Evolutionary conservation across 352 stramenopile genomes (phyloP), one percentile per base, ranked within the genome.

Genomic region (Phytophthora aleatoria): DNA sequence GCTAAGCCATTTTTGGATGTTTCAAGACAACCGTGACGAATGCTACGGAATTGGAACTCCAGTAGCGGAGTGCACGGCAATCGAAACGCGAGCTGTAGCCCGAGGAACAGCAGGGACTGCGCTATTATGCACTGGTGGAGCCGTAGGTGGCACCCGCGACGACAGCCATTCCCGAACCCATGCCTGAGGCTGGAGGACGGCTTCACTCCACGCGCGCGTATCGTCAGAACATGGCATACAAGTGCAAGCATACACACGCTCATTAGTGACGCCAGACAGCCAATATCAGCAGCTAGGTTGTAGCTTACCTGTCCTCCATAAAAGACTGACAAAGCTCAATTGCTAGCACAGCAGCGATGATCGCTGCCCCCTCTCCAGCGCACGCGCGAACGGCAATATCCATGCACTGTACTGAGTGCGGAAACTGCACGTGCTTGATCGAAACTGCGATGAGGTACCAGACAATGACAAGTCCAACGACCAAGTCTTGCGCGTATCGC

Each of bases 401-500:
- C 28, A 73, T 74, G 41, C 71, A 87, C 26, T 74, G 31, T 7
- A 89, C 45, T 20, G 80, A 67, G 5, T 47, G 42, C 7, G 79
- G 74, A 33, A 92, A 56, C 16, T 67, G 42, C 13, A 87, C 76
- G 66, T 80, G 73, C 57, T 87, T 89, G 57, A 69, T 67, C 24
- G 77, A 80, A 27, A 94, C 77, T n/a, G 71, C 63, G 49, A 89
- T 52, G 24, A 94, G 74, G 50, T 88, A 94, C 85, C 85, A 92
- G 50, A 91, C 68, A 49, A 76, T 71, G 6, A 90, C 80, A 51
- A 92, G 77, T 1, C 69, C 78, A 30, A 83, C 76, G 35, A 90
- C 51, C 38, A 75, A 52, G 48, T 94, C 85, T 64, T 91, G 77
- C 2, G 73, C 83, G 56, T 89, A 91, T 10, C 79, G 58, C 33